phyloP scores from a whole-genome alignment of 2,329 filamentous ascomycete genomes.

The Colletotrichum higginsianum region DNA sequence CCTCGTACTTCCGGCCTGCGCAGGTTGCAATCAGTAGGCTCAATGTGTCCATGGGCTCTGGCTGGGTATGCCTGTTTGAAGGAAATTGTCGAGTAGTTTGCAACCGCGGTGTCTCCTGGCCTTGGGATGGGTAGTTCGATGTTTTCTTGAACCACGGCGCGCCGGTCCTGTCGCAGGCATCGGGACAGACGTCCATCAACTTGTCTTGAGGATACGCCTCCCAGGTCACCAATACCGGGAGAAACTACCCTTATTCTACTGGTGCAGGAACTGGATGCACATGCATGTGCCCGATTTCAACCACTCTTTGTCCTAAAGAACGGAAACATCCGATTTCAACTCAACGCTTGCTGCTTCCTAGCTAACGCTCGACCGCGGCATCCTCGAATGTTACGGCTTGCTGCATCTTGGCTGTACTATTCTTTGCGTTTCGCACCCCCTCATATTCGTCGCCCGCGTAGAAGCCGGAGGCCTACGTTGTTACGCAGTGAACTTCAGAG shows the following conservation, averaged over 20 bases:
- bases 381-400: not conserved
- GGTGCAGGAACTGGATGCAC: not conserved
- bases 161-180: not conserved
- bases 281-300: not conserved
- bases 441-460: not conserved
- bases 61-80: no score
- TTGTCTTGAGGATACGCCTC: not conserved
- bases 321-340: not conserved
- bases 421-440: not conserved
- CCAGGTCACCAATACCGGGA: not conserved
- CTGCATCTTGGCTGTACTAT: not conserved
- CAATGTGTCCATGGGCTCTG: no score
- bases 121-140: not conserved
- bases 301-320: not conserved
- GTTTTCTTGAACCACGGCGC: not conserved
- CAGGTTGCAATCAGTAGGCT: no score
- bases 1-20: no score
- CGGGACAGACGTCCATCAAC: not conserved
- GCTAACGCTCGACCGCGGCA: not conserved
- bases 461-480: not conserved
- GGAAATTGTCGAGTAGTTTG: not conserved
- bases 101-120: no score
- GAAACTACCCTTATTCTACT: slow-evolving; percentile 10
- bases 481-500: not conserved
- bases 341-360: not conserved